A percentile compares a stretch with the other conserved stretches of the same genome.
Evolutionary conservation across 2,329 filamentous ascomycete genomes (phyloP).

Genomic region (Polytolypa hystricis): DNA sequence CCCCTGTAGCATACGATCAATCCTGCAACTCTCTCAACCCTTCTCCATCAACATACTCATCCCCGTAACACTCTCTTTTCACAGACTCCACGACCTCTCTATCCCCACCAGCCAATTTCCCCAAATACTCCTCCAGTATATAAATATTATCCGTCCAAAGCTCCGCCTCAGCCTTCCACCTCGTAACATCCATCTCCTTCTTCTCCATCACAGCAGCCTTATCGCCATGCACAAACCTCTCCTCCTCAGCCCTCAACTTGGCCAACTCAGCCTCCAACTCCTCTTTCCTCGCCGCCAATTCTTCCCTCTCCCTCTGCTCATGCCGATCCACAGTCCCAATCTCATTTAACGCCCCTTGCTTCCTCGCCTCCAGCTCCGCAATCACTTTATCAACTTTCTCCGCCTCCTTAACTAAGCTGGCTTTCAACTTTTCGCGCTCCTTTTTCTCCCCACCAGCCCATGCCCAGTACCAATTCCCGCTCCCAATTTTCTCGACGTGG

Average conservation of each 20-base stretch:
- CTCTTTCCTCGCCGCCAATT: conserved; percentile 7
- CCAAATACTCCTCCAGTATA: conserved; percentile 31
- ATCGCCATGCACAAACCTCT: conserved; percentile 15
- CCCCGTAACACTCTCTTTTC: conserved; percentile 39
- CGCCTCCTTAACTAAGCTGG: conserved; percentile 26
- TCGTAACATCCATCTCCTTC: conserved; percentile 24
- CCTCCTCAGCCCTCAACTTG: conserved; percentile 15
- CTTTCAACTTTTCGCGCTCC: conserved; percentile 17
- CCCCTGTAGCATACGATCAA: conserved; percentile 3
- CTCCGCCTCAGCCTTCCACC: conserved; percentile 22
- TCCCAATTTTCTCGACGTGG: conserved; percentile 58
- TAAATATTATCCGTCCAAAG: conserved; percentile 37
- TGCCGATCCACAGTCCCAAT: conserved; percentile 12
- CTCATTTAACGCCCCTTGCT: conserved; percentile 11
- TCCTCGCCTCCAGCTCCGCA: conserved; percentile 14
- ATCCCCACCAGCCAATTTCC: conserved; percentile 31
- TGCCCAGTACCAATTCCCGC: conserved; percentile 62
- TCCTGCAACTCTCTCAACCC: conserved; percentile 34
- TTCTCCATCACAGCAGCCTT: conserved; percentile 17
- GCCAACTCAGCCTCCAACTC: conserved; percentile 6
- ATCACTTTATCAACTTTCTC: conserved; percentile 15
- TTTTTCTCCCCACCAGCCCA: conserved; percentile 48
- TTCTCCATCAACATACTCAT: conserved; percentile 45
- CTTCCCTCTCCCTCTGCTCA: conserved; percentile 7
- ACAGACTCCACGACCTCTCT: conserved; percentile 33